Percentiles rank a stretch among this genome's conserved stretches.
phyloP scores from a whole-genome alignment of 495 filamentous ascomycete genomes.

The Sordaria brevicollis region DNA sequence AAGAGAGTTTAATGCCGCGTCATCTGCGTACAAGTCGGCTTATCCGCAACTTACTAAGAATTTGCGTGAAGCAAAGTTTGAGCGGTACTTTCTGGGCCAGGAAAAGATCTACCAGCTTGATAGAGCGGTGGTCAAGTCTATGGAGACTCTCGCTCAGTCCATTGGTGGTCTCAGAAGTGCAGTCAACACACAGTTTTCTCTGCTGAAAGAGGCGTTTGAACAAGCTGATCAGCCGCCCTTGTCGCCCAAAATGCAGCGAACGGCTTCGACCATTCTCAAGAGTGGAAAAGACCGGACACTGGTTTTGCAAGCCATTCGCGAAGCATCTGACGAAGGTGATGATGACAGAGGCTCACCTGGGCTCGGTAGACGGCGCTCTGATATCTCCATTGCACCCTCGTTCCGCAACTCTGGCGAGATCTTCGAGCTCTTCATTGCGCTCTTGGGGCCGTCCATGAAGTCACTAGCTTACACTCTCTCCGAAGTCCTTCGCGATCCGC shows the following conservation, averaged over 20 bases:
- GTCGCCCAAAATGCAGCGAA: conserved; percentile 23
- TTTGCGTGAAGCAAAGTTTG: conserved; percentile 77
- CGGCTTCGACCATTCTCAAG: conserved; percentile 21
- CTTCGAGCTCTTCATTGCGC: conserved; percentile 75
- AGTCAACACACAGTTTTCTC: conserved; percentile 75
- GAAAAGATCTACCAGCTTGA: conserved; percentile 76
- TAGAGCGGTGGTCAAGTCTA: conserved; percentile 67
- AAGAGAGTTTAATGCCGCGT: conserved; percentile 51
- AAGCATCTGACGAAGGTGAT: conserved; percentile 52
- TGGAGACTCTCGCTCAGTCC: conserved; percentile 81
- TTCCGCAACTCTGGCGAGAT: conserved; percentile 60
- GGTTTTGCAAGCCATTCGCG: conserved; percentile 53
- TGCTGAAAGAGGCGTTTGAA: conserved; percentile 52
- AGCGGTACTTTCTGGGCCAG: conserved; percentile 76
- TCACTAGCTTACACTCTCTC: conserved; percentile 84
- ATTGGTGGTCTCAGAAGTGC: conserved; percentile 87
- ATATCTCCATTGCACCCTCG: conserved; percentile 16
- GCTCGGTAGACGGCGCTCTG: neutral
- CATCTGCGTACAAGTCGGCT: conserved; percentile 56
- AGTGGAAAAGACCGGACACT: conserved; percentile 17
- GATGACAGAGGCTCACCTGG: conserved; percentile 28
- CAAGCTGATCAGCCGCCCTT: conserved; percentile 14
- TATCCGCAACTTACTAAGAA: conserved; percentile 68
- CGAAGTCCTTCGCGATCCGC: conserved; percentile 78
- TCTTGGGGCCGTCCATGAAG: conserved; percentile 91